These are phyloP conservation scores for Gossypium raimondii DNA, from an alignment of 345 rosid genomes.

Conservation along the genomic window DNA sequence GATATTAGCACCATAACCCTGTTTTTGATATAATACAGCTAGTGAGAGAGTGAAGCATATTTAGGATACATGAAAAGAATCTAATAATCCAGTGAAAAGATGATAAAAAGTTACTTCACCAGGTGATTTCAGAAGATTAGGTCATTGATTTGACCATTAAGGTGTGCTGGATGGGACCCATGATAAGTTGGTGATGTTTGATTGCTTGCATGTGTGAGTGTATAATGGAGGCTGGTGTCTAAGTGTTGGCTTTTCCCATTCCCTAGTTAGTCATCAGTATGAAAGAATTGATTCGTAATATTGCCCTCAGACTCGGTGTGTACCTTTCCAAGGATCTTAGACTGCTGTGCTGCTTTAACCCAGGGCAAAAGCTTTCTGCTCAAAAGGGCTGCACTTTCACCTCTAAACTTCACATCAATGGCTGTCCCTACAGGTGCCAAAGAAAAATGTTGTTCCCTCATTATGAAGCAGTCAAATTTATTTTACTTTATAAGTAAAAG, in stretches of 20 bases:
- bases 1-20: too few species aligned
- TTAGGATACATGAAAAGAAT: conserved; percentile 6
- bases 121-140: background rate
- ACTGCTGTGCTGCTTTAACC: conserved; percentile 26
- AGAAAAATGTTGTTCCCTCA: background rate
- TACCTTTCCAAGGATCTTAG: conserved; percentile 29
- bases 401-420: conserved; percentile 3
- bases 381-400: conserved; percentile 16
- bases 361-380: conserved; percentile 19
- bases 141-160: background rate
- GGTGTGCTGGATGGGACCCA: conserved; percentile 2
- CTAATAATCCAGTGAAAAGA: conserved; percentile 19
- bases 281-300: conserved; percentile 33
- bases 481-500: background rate
- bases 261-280: conserved; percentile 14
- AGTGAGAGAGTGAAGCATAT: background rate
- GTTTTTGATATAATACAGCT: too few species aligned
- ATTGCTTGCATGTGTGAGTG: conserved; percentile 13
- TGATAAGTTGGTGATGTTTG: conserved; percentile 9
- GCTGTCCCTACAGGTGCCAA: conserved; percentile 1
- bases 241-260: conserved; percentile 8
- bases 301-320: conserved; percentile 10
- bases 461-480: conserved; percentile 2
- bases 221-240: conserved; percentile 7
- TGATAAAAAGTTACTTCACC: conserved; percentile 15